These are phyloP conservation scores for Lachnellula cervina DNA, from an alignment of 2,329 filamentous ascomycete species.

Conservation along the genomic window DNA sequence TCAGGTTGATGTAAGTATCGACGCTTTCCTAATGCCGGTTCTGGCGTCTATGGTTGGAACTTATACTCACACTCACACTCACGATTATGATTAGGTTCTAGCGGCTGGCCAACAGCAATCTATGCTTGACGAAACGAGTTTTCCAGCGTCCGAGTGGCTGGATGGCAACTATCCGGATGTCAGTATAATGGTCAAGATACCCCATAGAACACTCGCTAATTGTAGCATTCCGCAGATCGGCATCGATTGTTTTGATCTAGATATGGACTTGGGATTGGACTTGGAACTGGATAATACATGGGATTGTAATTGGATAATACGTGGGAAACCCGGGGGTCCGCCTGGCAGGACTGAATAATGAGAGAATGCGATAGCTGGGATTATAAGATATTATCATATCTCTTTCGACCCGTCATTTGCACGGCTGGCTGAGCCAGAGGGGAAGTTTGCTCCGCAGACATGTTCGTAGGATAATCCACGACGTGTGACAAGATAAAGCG, in stretches of 20 bases:
- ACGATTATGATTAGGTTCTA: background rate
- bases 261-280: background rate
- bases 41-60: background rate
- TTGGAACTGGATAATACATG: background rate
- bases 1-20: background rate
- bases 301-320: background rate
- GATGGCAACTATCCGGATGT: background rate
- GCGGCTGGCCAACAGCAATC: background rate
- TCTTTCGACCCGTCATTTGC: too few species aligned
- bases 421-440: too few species aligned
- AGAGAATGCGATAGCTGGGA: too few species aligned
- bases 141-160: background rate
- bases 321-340: too few species aligned
- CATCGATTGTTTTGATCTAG: slow-evolving; percentile 1
- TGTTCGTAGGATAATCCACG: too few species aligned
- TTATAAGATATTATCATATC: too few species aligned
- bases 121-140: background rate
- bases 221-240: background rate
- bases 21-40: too few species aligned
- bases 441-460: too few species aligned
- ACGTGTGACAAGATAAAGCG: too few species aligned
- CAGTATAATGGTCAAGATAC: background rate
- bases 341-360: too few species aligned
- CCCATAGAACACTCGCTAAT: background rate
- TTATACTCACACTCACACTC: background rate